These are phyloP conservation scores for Exophiala spinifera DNA, from an alignment of 2,329 filamentous ascomycete genomes.

Conservation along the genomic window DNA sequence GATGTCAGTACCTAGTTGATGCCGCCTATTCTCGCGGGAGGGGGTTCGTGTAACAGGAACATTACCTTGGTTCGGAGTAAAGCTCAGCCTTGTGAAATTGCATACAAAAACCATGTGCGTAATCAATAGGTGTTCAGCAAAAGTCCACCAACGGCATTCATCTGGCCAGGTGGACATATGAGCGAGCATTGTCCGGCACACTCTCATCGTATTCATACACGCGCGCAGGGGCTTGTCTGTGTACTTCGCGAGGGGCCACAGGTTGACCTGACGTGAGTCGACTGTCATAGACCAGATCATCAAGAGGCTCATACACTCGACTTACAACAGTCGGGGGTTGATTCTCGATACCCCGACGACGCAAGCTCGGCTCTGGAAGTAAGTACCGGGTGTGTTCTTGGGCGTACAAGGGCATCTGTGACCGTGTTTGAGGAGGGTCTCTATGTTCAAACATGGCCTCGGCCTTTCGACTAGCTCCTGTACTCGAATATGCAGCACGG, in stretches of 20 bases:
- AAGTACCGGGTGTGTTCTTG: neutral
- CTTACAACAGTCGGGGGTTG: neutral
- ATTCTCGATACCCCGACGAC: neutral
- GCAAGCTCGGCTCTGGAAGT: slow-evolving; percentile 5
- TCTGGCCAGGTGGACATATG: slow-evolving; percentile 6
- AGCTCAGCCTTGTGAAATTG: too few relatives aligned
- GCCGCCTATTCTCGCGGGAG: too few relatives aligned
- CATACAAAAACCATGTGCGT: too few relatives aligned
- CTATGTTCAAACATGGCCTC: slow-evolving; percentile 6
- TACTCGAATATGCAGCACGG: slow-evolving; percentile 5
- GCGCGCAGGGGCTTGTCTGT: slow-evolving; percentile 13
- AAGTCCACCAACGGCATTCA: neutral
- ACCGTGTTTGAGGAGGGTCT: slow-evolving; percentile 4
- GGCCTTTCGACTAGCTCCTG: slow-evolving; percentile 1
- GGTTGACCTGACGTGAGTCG: slow-evolving; percentile 5
- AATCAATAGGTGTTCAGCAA: too few relatives aligned
- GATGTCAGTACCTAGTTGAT: too few relatives aligned
- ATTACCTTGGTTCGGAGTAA: too few relatives aligned
- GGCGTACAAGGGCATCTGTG: slow-evolving; percentile 1
- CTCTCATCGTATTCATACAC: slow-evolving; percentile 16
- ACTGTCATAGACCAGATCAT: slow-evolving; percentile 13
- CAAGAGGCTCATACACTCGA: slow-evolving; percentile 13
- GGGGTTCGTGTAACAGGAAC: too few relatives aligned
- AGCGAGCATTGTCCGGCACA: neutral
- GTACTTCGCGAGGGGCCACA: slow-evolving; percentile 10